phyloP scores from a whole-genome alignment of 192 early-diverging fungal genomes.

The Coemansia sp. region DNA sequence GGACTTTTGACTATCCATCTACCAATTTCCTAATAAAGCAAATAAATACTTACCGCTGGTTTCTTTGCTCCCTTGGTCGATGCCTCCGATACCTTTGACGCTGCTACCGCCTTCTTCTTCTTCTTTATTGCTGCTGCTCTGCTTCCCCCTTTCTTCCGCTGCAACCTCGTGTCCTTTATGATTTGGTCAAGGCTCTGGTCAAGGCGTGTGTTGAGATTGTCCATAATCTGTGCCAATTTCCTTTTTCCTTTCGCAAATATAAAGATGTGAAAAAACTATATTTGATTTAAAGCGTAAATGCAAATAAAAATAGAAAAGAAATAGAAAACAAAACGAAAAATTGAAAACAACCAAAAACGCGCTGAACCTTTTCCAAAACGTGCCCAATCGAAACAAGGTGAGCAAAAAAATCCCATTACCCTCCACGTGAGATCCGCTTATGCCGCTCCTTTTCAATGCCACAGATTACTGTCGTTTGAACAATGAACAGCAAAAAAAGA shows the following conservation, averaged over 20 bases:
- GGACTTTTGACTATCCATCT: no score
- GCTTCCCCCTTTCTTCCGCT: slow-evolving; percentile 1
- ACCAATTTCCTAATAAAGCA: neutral
- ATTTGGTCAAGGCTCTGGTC: slow-evolving; percentile 51
- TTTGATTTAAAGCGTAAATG: neutral
- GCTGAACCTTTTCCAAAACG: neutral
- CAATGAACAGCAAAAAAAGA: slow-evolving; percentile 1
- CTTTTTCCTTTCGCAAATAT: neutral
- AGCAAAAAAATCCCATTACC: neutral
- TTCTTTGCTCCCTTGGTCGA: slow-evolving; percentile 12
- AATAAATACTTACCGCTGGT: slow-evolving; percentile 10
- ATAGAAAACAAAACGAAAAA: neutral
- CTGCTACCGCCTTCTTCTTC: slow-evolving; percentile 22
- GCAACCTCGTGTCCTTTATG: slow-evolving; percentile 31
- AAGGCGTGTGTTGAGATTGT: slow-evolving; percentile 36
- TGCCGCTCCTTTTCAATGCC: neutral
- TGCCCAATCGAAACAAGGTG: neutral
- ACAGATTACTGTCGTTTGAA: no score
- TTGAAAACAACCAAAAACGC: neutral
- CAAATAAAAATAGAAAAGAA: neutral
- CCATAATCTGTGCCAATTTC: neutral
- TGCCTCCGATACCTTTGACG: neutral
- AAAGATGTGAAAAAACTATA: neutral
- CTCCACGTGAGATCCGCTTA: neutral
- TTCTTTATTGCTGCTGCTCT: slow-evolving; percentile 8